Conservation (phyloP, 345 rosid genomes). For the Psidium guajava region DNA sequence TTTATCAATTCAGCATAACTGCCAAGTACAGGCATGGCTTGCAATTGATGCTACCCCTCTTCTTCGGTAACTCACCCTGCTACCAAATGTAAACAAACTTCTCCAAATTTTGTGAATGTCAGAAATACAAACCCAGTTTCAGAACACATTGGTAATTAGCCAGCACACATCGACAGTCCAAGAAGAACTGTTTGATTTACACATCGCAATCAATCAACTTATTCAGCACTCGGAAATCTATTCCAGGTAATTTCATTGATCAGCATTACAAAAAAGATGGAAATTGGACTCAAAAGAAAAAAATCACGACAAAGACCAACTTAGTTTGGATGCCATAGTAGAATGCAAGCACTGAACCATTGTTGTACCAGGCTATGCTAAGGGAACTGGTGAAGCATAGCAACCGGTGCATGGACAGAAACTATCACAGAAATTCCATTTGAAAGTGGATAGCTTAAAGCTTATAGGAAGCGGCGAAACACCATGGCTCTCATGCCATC, state of each 20-base stretch:
- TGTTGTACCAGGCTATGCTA: background rate
- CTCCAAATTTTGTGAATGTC: background rate
- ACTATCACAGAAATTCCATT: too few relatives aligned
- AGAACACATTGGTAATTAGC: background rate
- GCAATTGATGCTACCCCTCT: background rate
- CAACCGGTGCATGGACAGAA: too few relatives aligned
- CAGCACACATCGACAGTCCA: background rate
- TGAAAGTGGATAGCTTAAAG: too few relatives aligned
- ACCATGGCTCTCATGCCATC: too few relatives aligned
- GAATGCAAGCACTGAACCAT: background rate
- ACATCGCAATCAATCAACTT: background rate
- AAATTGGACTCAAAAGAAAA: background rate
- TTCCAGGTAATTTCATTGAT: background rate
- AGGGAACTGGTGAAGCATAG: background rate
- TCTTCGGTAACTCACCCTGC: background rate
- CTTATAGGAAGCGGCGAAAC: too few relatives aligned
- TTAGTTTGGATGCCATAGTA: background rate
- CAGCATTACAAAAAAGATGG: background rate
- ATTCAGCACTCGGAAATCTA: background rate
- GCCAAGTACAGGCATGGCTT: background rate
- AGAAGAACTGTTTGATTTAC: background rate
- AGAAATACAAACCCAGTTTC: background rate
- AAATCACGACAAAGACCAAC: background rate
- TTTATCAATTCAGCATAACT: background rate
- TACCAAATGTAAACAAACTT: background rate